These are phyloP conservation scores for Phoma sp. DNA, from an alignment of 2,329 filamentous ascomycete species.

Conservation along the genomic window DNA sequence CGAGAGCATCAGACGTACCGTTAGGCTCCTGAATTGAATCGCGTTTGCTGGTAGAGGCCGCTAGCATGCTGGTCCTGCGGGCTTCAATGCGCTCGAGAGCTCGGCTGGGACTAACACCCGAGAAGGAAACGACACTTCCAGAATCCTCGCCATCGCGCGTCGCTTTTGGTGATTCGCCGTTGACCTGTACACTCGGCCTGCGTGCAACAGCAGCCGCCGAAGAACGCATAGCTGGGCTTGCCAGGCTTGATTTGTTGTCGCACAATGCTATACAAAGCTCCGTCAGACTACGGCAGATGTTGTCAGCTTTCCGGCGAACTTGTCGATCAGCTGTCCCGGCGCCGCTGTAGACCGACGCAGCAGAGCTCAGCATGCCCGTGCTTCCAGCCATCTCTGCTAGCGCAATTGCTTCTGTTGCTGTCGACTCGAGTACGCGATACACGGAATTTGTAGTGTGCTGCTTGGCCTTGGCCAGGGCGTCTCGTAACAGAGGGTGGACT, in stretches of 20 bases:
- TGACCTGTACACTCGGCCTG: slow-evolving; percentile 47
- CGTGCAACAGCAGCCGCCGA: slow-evolving; percentile 35
- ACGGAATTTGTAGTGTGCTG: slow-evolving; percentile 72
- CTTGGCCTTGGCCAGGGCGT: slow-evolving; percentile 82
- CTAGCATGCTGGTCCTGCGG: slow-evolving; percentile 48
- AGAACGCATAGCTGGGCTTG: slow-evolving; percentile 41
- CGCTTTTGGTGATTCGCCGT: slow-evolving; percentile 44
- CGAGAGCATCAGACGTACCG: slow-evolving; percentile 25
- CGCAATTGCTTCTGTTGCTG: slow-evolving; percentile 80
- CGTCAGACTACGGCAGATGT: slow-evolving; percentile 89
- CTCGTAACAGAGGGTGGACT: slow-evolving; percentile 78
- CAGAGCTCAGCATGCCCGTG: slow-evolving; percentile 69
- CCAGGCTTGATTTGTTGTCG: slow-evolving; percentile 44
- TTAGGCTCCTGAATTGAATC: slow-evolving; percentile 42
- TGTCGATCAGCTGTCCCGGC: slow-evolving; percentile 76
- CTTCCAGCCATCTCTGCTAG: slow-evolving; percentile 80
- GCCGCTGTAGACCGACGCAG: slow-evolving; percentile 69
- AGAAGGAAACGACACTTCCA: slow-evolving; percentile 31
- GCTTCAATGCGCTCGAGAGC: slow-evolving; percentile 56
- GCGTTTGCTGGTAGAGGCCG: slow-evolving; percentile 31
- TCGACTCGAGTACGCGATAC: slow-evolving; percentile 79
- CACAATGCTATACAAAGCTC: slow-evolving; percentile 85
- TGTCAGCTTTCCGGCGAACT: slow-evolving; percentile 87
- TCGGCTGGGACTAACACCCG: slow-evolving; percentile 45
- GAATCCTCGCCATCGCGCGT: slow-evolving; percentile 47